phyloP scores from a whole-genome alignment of 345 rosid species.

The Durio zibethinus region DNA sequence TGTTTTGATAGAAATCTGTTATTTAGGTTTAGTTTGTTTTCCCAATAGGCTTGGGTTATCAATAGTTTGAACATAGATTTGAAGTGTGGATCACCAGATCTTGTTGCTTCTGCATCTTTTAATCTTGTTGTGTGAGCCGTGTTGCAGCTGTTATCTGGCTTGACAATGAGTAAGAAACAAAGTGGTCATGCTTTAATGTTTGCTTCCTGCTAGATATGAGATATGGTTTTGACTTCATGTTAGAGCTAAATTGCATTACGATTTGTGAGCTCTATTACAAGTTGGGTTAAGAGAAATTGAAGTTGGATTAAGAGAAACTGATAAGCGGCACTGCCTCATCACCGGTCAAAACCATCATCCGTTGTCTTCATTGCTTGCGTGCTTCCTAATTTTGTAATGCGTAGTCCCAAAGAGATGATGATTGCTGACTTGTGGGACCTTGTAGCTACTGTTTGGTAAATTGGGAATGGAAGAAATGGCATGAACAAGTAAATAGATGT shows the following conservation, averaged over 20 bases:
- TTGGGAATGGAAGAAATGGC: not conserved
- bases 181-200: not conserved
- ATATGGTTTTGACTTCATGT: not conserved
- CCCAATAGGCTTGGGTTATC: not conserved
- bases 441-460: not conserved
- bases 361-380: not conserved
- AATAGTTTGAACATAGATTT: not conserved
- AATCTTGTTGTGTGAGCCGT: not conserved
- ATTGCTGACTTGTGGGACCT: not conserved
- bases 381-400: not conserved
- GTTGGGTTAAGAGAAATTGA: not conserved
- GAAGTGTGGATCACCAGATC: not conserved
- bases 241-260: not conserved
- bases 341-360: not conserved
- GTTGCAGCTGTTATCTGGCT: not conserved
- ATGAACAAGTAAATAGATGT: not conserved
- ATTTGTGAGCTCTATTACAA: not conserved
- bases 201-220: not conserved
- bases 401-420: not conserved
- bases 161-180: not conserved
- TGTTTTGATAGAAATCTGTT: not conserved
- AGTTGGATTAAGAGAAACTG: not conserved
- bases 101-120: not conserved
- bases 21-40: conserved; percentile 7
- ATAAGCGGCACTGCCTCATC: not conserved